Conservation (phyloP, 2,329 filamentous ascomycete genomes). For the Hypoxylon sp. region DNA sequence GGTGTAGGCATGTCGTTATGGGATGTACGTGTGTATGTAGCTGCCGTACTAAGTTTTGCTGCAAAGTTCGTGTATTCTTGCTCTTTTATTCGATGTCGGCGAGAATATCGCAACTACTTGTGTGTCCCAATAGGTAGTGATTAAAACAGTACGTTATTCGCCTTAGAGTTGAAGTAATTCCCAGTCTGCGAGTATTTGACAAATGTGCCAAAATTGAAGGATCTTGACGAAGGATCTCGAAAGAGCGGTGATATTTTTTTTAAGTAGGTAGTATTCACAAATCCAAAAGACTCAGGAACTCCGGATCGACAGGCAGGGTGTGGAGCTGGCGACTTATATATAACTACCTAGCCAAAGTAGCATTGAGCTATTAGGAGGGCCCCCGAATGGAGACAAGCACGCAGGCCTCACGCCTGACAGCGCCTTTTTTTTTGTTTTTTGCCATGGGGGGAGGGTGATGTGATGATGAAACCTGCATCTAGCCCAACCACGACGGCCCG, state of each 20-base stretch:
- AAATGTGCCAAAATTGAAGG: constrained; percentile 1
- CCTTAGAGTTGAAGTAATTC: too few species aligned
- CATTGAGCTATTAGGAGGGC: constrained; percentile 18
- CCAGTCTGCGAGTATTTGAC: too few species aligned
- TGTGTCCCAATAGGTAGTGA: too few species aligned
- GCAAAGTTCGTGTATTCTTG: not conserved
- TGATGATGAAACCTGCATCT: constrained; percentile 35
- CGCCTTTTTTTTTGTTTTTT: constrained; percentile 9
- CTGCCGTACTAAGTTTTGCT: too few species aligned
- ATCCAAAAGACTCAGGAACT: not conserved
- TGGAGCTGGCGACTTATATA: constrained; percentile 26
- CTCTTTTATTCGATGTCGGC: too few species aligned
- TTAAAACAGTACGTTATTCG: too few species aligned
- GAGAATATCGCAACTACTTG: too few species aligned
- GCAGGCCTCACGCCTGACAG: constrained; percentile 23
- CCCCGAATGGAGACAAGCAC: constrained; percentile 21
- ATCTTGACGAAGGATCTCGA: too few species aligned
- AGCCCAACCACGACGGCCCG: constrained; percentile 27
- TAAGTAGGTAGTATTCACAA: too few species aligned
- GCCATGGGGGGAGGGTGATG: constrained; percentile 27
- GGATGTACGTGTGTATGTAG: too few species aligned
- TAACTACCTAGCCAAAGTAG: constrained; percentile 20
- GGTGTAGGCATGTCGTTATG: constrained; percentile 31
- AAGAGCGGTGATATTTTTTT: too few species aligned
- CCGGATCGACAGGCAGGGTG: constrained; percentile 18